Conservation (phyloP, 495 filamentous ascomycete species). For the Trichoderma gamsii region DNA sequence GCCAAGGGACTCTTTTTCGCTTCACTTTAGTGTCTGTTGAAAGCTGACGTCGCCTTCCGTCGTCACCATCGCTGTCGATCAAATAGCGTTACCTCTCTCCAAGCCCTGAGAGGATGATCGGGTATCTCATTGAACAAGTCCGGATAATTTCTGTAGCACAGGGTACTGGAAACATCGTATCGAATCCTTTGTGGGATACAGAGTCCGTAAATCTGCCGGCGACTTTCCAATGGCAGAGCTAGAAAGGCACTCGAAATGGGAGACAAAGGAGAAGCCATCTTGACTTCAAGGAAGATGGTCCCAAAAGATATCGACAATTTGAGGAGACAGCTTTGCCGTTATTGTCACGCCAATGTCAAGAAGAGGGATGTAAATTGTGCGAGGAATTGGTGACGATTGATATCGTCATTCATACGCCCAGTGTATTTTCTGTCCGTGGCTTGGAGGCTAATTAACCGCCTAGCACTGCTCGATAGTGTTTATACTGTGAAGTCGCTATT, state of each 20-base stretch:
- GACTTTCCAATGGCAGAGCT: background rate
- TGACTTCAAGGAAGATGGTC: background rate
- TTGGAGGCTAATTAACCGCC: background rate
- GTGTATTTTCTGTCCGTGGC: background rate
- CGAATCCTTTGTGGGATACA: background rate
- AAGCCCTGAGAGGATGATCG: background rate
- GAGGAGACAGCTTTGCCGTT: background rate
- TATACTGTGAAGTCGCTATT: too few species aligned
- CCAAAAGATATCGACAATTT: background rate
- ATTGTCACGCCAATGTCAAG: background rate
- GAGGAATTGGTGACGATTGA: background rate
- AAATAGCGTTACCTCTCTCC: background rate
- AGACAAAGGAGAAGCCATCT: background rate
- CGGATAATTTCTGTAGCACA: background rate
- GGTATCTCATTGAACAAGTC: background rate
- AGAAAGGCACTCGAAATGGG: background rate
- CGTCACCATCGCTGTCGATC: background rate
- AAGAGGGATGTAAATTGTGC: background rate
- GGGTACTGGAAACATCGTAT: background rate
- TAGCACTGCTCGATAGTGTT: too few species aligned
- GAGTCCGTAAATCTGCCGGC: background rate
- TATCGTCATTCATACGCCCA: background rate
- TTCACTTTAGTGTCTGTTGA: background rate
- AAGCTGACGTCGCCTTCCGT: background rate
- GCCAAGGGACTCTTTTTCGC: background rate